A percentile compares a stretch with the other conserved stretches of the same genome.
These are phyloP conservation scores for Suillus decipiens DNA, from an alignment of 768 basidiomycete species.

Conservation along the genomic window DNA sequence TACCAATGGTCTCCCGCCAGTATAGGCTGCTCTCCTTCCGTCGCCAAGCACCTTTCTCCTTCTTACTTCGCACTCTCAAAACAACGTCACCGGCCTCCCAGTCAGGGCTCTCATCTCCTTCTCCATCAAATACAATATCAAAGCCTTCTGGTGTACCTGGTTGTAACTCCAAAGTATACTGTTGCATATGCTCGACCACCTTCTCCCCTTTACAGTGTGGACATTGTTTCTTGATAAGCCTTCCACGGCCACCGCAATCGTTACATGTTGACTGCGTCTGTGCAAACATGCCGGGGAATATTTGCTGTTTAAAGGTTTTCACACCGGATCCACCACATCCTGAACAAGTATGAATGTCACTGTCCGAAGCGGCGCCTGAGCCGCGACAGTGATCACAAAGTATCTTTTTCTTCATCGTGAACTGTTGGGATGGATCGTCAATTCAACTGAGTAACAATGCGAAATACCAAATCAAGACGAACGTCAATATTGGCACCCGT, in stretches of 20 bases:
- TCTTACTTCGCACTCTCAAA: conserved; percentile 77
- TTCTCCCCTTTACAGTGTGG: conserved; percentile 83
- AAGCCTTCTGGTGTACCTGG: conserved; percentile 92
- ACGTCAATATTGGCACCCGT: conserved; percentile 85
- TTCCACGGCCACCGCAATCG: conserved; percentile 84
- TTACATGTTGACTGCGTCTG: conserved; percentile 84
- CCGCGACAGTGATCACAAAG: conserved; percentile 98
- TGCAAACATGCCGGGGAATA: conserved; percentile 96
- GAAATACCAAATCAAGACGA: conserved; percentile 21
- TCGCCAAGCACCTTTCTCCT: conserved; percentile 78
- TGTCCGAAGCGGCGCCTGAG: conserved; percentile 87
- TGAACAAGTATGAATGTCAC: conserved; percentile 85
- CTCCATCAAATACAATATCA: conserved; percentile 93
- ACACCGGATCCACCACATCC: conserved; percentile 86
- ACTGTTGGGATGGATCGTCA: conserved; percentile 47
- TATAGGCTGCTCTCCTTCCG: conserved; percentile 91
- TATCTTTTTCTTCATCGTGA: conserved; percentile 88
- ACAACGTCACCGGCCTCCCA: conserved; percentile 96
- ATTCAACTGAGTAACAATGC: neutral
- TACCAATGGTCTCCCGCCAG: conserved; percentile 87
- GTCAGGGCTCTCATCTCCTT: conserved; percentile 93
- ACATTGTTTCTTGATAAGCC: conserved; percentile 74
- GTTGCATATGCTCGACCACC: conserved; percentile 76
- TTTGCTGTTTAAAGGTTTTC: conserved; percentile 82
- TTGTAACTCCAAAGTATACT: conserved; percentile 82